Conservation (phyloP, 2,329 filamentous ascomycete genomes). For the Geosmithia flava region DNA sequence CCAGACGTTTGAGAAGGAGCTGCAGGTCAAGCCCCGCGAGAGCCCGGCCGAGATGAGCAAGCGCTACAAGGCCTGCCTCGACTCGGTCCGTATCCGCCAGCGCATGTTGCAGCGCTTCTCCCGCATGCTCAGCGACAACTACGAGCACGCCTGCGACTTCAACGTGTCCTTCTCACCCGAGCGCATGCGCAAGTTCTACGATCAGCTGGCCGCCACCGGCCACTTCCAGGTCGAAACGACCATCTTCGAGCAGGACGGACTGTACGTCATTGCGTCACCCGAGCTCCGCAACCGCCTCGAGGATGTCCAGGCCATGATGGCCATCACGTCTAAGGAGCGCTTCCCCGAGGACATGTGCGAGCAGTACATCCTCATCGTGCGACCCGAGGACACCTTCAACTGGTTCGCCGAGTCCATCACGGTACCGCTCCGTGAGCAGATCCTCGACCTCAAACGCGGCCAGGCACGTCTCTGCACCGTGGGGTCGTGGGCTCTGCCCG, state of each 20-base stretch:
- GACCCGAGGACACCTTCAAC: conserved; percentile 62
- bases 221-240: conserved; percentile 78
- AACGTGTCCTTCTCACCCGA: conserved; percentile 64
- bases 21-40: conserved; percentile 75
- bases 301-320: conserved; percentile 77
- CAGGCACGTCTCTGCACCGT: conserved; percentile 82
- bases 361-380: conserved; percentile 68
- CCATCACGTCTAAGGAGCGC: conserved; percentile 47
- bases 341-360: conserved; percentile 61
- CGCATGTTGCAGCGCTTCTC: conserved; percentile 95
- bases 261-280: conserved; percentile 77
- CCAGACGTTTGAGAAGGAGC: conserved; percentile 81
- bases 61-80: conserved; percentile 87
- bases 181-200: conserved; percentile 63
- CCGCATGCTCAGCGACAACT: conserved; percentile 78
- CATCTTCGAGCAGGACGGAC: conserved; percentile 58
- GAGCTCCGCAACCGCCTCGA: conserved; percentile 61
- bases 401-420: conserved; percentile 74
- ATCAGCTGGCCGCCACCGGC: conserved; percentile 66
- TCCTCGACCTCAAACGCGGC: conserved; percentile 74
- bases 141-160: conserved; percentile 94
- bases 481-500: conserved; percentile 66
- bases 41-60: conserved; percentile 85
- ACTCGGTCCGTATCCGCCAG: conserved; percentile 91
- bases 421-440: conserved; percentile 61